Conservation (phyloP, 805 yeast species). For the Tanozyma kutaoensis region DNA sequence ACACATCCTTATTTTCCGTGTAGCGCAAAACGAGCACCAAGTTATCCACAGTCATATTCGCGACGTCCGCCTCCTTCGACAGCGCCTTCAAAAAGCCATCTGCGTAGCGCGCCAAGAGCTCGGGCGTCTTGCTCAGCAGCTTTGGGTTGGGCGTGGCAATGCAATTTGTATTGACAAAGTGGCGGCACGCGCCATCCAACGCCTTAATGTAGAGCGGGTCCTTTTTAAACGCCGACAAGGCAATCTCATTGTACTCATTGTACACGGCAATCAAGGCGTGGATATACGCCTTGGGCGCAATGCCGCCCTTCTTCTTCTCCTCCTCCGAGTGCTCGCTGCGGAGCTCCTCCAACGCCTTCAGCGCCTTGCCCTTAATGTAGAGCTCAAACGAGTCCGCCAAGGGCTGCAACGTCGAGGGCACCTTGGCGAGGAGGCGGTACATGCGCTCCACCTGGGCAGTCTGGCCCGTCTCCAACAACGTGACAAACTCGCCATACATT, state of each 20-base stretch:
- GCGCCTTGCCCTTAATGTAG: conserved; percentile 45
- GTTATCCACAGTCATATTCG: conserved; percentile 74
- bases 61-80: conserved; percentile 51
- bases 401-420: conserved; percentile 68
- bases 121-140: conserved; percentile 73
- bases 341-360: conserved; percentile 40
- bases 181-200: conserved; percentile 77
- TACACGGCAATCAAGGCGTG: conserved; percentile 64
- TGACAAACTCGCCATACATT: conserved; percentile 64
- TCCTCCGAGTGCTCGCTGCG: conserved; percentile 13
- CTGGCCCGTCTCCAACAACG: conserved; percentile 62
- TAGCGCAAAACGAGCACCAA: conserved; percentile 79
- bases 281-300: conserved; percentile 71
- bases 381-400: conserved; percentile 59
- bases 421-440: conserved; percentile 64
- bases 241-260: conserved; percentile 51
- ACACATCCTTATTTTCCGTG: conserved; percentile 88
- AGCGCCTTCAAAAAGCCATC: conserved; percentile 72
- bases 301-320: conserved; percentile 10
- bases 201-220: conserved; percentile 76
- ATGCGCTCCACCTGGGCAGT: conserved; percentile 65
- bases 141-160: conserved; percentile 60
- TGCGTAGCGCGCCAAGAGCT: conserved; percentile 76
- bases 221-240: conserved; percentile 51
- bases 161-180: conserved; percentile 68